A percentile compares a stretch with the other conserved stretches of the same genome.
Conservation (phyloP, 805 yeast genomes). For the Lachancea kluyveri region DNA sequence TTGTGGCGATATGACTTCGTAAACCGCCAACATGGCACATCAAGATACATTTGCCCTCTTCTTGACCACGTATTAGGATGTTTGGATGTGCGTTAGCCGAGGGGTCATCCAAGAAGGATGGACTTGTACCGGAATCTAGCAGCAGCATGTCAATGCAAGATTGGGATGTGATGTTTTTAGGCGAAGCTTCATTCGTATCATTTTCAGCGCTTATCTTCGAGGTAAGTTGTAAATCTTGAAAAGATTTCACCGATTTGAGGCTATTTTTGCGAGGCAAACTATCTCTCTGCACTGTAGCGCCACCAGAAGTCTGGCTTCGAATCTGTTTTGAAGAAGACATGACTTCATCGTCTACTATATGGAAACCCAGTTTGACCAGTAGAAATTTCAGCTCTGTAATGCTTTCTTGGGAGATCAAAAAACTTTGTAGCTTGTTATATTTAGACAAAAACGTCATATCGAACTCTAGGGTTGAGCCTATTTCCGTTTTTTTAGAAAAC, state of each 20-base stretch:
- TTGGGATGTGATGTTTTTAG: neutral
- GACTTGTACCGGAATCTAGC: slow-evolving; percentile 3
- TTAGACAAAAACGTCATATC: slow-evolving; percentile 34
- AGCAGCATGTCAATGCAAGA: slow-evolving; percentile 2
- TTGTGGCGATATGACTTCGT: slow-evolving; percentile 23
- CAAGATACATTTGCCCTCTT: slow-evolving; percentile 12
- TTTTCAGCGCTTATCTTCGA: neutral
- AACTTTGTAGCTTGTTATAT: slow-evolving; percentile 30
- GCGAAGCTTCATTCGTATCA: slow-evolving; percentile 1
- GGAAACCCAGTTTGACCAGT: slow-evolving; percentile 30
- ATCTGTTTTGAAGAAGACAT: slow-evolving; percentile 23
- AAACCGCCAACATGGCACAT: slow-evolving; percentile 31
- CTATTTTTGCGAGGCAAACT: slow-evolving; percentile 7
- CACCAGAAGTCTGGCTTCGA: no score
- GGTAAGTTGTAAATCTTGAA: slow-evolving; percentile 15
- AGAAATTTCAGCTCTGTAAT: slow-evolving; percentile 37
- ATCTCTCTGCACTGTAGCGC: no score
- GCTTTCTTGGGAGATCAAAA: slow-evolving; percentile 39
- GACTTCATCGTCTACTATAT: slow-evolving; percentile 23
- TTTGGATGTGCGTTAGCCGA: slow-evolving; percentile 20
- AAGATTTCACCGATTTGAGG: slow-evolving; percentile 17
- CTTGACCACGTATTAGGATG: slow-evolving; percentile 9
- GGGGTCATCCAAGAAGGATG: slow-evolving; percentile 6
- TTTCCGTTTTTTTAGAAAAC: neutral
- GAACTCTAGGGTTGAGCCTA: slow-evolving; percentile 22